phyloP scores from a whole-genome alignment of 495 filamentous ascomycete species.

The Parathielavia appendiculata region DNA sequence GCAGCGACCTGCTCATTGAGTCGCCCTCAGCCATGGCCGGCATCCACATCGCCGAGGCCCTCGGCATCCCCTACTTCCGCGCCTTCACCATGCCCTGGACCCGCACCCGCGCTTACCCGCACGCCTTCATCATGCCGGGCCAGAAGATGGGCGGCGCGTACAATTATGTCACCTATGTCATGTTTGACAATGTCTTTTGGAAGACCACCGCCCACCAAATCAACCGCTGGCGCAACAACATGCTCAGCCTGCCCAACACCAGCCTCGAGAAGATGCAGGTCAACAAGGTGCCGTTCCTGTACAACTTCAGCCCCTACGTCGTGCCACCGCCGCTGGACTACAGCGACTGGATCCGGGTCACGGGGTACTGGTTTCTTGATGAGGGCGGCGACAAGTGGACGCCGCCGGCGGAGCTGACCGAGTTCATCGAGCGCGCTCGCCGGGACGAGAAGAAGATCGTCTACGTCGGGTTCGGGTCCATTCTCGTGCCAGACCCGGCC shows the following conservation, averaged over 20 bases:
- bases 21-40: conserved; percentile 97
- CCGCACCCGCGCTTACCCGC: conserved; percentile 88
- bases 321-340: conserved; percentile 91
- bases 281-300: conserved; percentile 94
- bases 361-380: conserved; percentile 96
- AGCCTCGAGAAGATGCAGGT: conserved; percentile 86
- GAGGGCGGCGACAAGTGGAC: conserved; percentile 66
- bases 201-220: conserved; percentile 85
- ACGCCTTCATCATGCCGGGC: conserved; percentile 93
- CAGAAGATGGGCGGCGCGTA: conserved; percentile 91
- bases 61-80: conserved; percentile 91
- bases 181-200: conserved; percentile 98
- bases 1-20: conserved; percentile 86
- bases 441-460: conserved; percentile 84
- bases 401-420: conserved; percentile 66
- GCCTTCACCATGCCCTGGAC: conserved; percentile 99
- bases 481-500: conserved; percentile 85
- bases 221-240: conserved; percentile 84
- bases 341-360: conserved; percentile 95
- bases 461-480: conserved; percentile 94
- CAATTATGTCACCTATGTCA: conserved; percentile 92
- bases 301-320: conserved; percentile 92
- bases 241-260: conserved; percentile 72
- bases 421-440: conserved; percentile 77
- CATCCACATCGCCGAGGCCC: conserved; percentile 96